Base-by-base conservation (phyloP, 148 eudicot species). In the Heliosperma pusillum region DNA sequence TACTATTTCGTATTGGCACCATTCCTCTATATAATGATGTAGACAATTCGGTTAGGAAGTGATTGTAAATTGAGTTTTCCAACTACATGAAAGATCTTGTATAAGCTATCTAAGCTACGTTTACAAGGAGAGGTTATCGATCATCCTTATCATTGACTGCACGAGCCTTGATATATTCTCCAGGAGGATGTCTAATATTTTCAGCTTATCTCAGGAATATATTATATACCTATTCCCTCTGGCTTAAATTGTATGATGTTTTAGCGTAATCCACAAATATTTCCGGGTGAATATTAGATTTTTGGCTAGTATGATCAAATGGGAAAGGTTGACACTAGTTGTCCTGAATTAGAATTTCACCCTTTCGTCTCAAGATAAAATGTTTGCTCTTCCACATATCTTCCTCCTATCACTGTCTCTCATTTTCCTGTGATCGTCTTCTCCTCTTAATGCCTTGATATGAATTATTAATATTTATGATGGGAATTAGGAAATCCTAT, bases 111-210 rank as follows among this genome's bases (percentile, higher is more conserved):
- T 10, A 20, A 19, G 61, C 25, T n/a, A 64, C 12, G 68, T 64
- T 13, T 26, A 64, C 1, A 11, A 20, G 0, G 75, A 33, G 20
- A 17, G 50, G 47, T 5, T 42, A n/a, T n/a, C 29, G 19, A 36
- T 66, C 69, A 66, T 66, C 45, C 69, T 66, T 30, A 7, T 13
- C 69, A 66, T 4, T 66, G 12, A 36, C 69, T 33, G 69, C 21
- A 65, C 30, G 44, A 19, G 2, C 45, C 22, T 30, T 36, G 25
- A 20, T 3, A 73, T 16, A 53, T 42, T 66, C 26, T 25, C 65
- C 11, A 2, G 10, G 15, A 55, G 66, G 25, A 64, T n/a, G 59
- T 56, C 22, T 72, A 19, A 15, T 52, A 33, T 66, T 33, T 66
- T 36, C 45, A 33, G 45, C 50, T 33, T 33, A 66, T 66, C 17